Evolutionary conservation across 2,329 filamentous ascomycete species (phyloP), one percentile per base, ranked within the genome.

Genomic region (Pseudogymnoascus sp.): DNA sequence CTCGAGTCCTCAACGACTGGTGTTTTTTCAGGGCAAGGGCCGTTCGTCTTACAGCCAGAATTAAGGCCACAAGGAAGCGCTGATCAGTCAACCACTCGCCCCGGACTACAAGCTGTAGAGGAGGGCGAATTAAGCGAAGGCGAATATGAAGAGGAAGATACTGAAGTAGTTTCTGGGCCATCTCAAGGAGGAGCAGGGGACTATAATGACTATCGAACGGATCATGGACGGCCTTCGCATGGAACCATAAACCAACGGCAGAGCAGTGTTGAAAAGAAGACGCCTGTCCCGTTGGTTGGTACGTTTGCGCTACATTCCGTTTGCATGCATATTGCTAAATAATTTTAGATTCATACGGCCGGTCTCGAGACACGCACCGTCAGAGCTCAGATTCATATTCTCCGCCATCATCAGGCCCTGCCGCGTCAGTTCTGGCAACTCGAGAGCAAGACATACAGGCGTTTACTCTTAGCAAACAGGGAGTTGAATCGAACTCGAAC

Each of bases 41-140:
- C 29, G 9, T 55, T 55, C 48, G 29, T 9, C 1, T 21, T 55
- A 10, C 27, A 31, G 29, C 10, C 29, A 7, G 29, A 33, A 33
- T 18, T 29, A 15, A 13, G 12, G 48, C 9, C 27, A 33, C 27
- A 55, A 33, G 29, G 15, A 10, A 5, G 4, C 29, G n/a, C 12
- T 27, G 58, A 25, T 25, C 15, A 2, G 10, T 27, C 35, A n/a
- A 33, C n/a, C 12, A 31, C 40, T 15, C 52, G 27, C 37, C 65
- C 63, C 35, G 61, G 60, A 33, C 7, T 59, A 35, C 66, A 62
- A 58, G 65, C 67, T 35, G 69, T 74, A 27, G 89, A 94, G 69
- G 90, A 95, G 69, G 89, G 88, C 13, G 90, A 95, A 72, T 72
- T 94, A 31, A 89, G 85, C 65, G 90, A 93, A 68, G 82, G 80